These are phyloP conservation scores for Rubus idaeus DNA, from an alignment of 306 rosid genomes.

Conservation along the genomic window DNA sequence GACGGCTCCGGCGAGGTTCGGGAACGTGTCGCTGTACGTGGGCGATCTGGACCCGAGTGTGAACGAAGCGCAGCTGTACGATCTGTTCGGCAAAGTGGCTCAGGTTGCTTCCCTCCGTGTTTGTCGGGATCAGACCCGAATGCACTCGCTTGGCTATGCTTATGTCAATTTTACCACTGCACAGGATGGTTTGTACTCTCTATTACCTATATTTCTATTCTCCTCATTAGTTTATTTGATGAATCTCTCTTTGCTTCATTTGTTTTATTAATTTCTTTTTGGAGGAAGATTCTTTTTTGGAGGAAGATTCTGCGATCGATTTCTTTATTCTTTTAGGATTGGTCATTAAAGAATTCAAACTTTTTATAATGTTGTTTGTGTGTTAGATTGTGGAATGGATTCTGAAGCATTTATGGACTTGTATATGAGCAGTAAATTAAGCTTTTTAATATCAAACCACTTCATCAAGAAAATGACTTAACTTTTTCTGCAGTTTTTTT, in stretches of 20 bases:
- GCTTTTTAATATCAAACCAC: neutral
- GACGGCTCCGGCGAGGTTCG: constrained; percentile 16
- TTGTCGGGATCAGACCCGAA: constrained; percentile 68
- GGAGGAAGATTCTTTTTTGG: constrained; percentile 14
- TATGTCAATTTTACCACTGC: constrained; percentile 62
- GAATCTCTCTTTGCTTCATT: neutral
- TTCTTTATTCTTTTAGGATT: neutral
- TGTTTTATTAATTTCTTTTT: neutral
- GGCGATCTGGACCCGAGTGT: constrained; percentile 76
- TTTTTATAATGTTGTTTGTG: neutral
- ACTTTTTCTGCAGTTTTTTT: neutral
- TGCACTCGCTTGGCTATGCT: constrained; percentile 81
- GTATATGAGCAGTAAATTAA: neutral
- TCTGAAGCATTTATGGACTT: neutral
- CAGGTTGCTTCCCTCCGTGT: constrained; percentile 65
- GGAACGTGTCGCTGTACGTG: constrained; percentile 63
- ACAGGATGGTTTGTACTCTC: constrained; percentile 58
- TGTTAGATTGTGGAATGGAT: neutral
- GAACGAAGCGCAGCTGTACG: constrained; percentile 64
- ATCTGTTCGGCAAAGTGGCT: constrained; percentile 57
- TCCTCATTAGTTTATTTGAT: neutral
- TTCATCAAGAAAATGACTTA: neutral
- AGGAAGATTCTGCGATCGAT: constrained; percentile 18
- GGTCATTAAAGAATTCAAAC: neutral
- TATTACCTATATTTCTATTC: neutral